A percentile compares a stretch with the other conserved stretches of the same genome.
Evolutionary conservation across 2,329 filamentous ascomycete species (phyloP).

Genomic region (Stagonosporopsis vannaccii): DNA sequence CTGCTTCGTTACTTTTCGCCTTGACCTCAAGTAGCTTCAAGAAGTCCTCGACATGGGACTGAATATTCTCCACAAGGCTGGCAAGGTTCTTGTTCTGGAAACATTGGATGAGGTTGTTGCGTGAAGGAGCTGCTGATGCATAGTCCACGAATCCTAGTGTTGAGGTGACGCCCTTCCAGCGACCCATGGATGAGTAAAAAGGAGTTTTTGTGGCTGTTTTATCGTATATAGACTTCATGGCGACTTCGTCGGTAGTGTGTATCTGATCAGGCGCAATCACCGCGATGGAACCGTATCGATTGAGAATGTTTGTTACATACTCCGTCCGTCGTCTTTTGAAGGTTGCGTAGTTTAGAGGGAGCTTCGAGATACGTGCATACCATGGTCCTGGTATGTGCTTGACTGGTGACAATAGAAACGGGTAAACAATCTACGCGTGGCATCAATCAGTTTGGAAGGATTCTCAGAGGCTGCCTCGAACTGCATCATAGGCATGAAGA

Average conservation of each 20-base stretch:
- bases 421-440: constrained; percentile 3
- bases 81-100: constrained; percentile 19
- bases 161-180: constrained; percentile 12
- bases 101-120: constrained; percentile 16
- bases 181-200: constrained; percentile 14
- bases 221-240: constrained; percentile 16
- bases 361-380: constrained; percentile 8
- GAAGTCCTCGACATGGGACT: constrained; percentile 16
- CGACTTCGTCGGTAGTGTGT: constrained; percentile 10
- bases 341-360: constrained; percentile 12
- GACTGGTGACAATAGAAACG: constrained; percentile 11
- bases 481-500: no score
- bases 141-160: constrained; percentile 14
- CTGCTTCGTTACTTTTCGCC: not conserved
- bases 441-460: no score
- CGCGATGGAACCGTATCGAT: constrained; percentile 8
- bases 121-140: constrained; percentile 10
- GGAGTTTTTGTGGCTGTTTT: constrained; percentile 6
- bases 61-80: constrained; percentile 11
- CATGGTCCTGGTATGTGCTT: constrained; percentile 12
- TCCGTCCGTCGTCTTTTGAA: constrained; percentile 3
- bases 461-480: no score
- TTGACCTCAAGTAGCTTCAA: constrained; percentile 5
- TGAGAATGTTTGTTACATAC: constrained; percentile 6
- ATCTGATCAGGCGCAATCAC: constrained; percentile 11